These are phyloP conservation scores for barrel medic (Medicago truncatula) DNA, from an alignment of 306 rosid species.

Conservation along the genomic window DNA sequence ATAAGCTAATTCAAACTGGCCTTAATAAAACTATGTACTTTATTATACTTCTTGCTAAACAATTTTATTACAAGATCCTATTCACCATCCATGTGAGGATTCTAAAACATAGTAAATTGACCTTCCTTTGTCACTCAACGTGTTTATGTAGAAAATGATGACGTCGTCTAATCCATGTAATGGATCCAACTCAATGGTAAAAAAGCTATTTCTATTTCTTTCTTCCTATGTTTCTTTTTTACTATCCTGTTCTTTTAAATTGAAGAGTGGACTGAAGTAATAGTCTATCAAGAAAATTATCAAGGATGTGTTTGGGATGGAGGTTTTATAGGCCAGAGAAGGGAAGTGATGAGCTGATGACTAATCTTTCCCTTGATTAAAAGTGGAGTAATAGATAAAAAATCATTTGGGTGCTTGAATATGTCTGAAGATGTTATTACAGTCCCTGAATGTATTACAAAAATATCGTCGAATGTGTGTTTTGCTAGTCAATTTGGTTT, in stretches of 20 bases:
- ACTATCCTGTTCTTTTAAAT: background rate
- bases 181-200: background rate
- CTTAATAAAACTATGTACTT: background rate
- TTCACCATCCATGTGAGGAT: background rate
- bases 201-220: background rate
- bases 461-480: no score
- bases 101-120: conserved; percentile 16
- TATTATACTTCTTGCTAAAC: background rate
- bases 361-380: no score
- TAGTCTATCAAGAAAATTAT: conserved; percentile 8
- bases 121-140: background rate
- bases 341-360: no score
- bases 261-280: conserved; percentile 10
- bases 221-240: background rate
- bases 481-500: no score
- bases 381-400: no score
- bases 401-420: no score
- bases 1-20: background rate
- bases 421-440: no score
- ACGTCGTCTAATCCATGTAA: background rate
- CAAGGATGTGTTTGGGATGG: background rate
- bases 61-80: conserved; percentile 18
- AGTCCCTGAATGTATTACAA: no score
- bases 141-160: background rate
- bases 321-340: no score